Conservation (phyloP, 2,329 filamentous ascomycete genomes). For the Fusarium musae region DNA sequence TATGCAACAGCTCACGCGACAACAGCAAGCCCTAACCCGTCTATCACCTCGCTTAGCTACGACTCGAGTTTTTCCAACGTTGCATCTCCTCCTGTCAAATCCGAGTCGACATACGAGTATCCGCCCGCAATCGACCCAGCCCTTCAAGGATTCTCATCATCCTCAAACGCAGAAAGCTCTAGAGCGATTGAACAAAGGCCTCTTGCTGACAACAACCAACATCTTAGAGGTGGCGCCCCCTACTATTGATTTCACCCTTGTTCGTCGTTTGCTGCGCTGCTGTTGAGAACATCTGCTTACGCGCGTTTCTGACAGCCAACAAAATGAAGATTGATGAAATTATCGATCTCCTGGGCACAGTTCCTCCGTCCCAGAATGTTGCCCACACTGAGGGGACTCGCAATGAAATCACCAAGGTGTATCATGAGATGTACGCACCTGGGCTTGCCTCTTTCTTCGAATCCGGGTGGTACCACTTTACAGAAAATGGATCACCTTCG, state of each 20-base stretch:
- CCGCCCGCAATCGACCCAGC: slow-evolving; percentile 73
- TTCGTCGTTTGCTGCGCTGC: slow-evolving; percentile 44
- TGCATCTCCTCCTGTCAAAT: slow-evolving; percentile 49
- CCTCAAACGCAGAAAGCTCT: slow-evolving; percentile 37
- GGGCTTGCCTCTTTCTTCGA: slow-evolving; percentile 83
- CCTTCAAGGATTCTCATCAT: slow-evolving; percentile 59
- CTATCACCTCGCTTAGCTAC: slow-evolving; percentile 47
- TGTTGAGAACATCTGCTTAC: slow-evolving; percentile 48
- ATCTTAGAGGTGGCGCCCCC: slow-evolving; percentile 63
- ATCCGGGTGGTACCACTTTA: slow-evolving; percentile 80
- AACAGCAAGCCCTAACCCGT: slow-evolving; percentile 48
- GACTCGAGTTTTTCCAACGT: slow-evolving; percentile 49
- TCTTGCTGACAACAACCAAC: slow-evolving; percentile 48
- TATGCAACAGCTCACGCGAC: slow-evolving; percentile 53
- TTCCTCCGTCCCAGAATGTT: slow-evolving; percentile 65
- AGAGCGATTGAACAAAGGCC: slow-evolving; percentile 46
- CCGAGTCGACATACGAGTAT: slow-evolving; percentile 64
- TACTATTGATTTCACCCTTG: slow-evolving; percentile 50
- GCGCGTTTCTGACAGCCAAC: slow-evolving; percentile 46
- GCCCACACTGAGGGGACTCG: slow-evolving; percentile 63
- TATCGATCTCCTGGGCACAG: slow-evolving; percentile 68
- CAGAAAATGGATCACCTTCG: slow-evolving; percentile 57
- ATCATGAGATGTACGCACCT: slow-evolving; percentile 79
- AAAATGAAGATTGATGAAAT: slow-evolving; percentile 81
- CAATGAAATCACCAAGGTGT: slow-evolving; percentile 77